phyloP scores from a whole-genome alignment of 2,329 filamentous ascomycete species.

The Cordyceps cateniannulata region DNA sequence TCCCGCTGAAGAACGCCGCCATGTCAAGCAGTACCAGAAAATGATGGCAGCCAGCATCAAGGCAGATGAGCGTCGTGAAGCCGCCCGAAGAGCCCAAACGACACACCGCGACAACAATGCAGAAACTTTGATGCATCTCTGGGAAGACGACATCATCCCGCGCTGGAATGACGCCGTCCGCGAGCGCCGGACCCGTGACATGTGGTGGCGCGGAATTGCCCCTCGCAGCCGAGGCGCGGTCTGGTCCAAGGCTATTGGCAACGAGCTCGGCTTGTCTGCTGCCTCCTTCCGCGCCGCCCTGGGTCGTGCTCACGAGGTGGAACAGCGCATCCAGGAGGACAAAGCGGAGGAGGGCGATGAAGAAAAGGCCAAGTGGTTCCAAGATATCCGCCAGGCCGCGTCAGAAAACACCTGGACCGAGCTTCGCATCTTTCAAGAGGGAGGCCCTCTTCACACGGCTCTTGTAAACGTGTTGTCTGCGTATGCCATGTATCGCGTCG shows the following conservation, averaged over 20 bases:
- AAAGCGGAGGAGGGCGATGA: constrained; percentile 48
- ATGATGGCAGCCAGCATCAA: constrained; percentile 66
- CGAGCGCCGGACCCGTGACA: constrained; percentile 62
- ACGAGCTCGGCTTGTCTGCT: constrained; percentile 61
- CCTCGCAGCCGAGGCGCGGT: constrained; percentile 62
- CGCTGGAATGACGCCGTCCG: constrained; percentile 67
- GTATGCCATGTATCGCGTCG: constrained; percentile 75
- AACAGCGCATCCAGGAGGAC: constrained; percentile 47
- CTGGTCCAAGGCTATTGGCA: constrained; percentile 67
- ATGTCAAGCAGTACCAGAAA: constrained; percentile 77
- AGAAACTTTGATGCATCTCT: constrained; percentile 53
- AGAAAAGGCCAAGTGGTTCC: constrained; percentile 53
- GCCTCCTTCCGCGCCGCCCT: constrained; percentile 66
- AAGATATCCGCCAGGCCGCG: constrained; percentile 58
- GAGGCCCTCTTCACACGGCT: constrained; percentile 58
- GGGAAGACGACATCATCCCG: constrained; percentile 71
- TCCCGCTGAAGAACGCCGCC: constrained; percentile 82
- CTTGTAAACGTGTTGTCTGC: constrained; percentile 69
- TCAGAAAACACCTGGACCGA: constrained; percentile 61
- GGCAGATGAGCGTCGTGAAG: constrained; percentile 54
- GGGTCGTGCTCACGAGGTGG: constrained; percentile 56
- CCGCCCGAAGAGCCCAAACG: constrained; percentile 42
- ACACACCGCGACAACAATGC: constrained; percentile 49
- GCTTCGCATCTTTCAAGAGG: constrained; percentile 63
- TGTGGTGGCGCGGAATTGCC: constrained; percentile 78